A percentile compares a stretch with the other conserved stretches of the same genome.
phyloP scores from a whole-genome alignment of 2,329 filamentous ascomycete genomes.

The Claviceps sorghi region DNA sequence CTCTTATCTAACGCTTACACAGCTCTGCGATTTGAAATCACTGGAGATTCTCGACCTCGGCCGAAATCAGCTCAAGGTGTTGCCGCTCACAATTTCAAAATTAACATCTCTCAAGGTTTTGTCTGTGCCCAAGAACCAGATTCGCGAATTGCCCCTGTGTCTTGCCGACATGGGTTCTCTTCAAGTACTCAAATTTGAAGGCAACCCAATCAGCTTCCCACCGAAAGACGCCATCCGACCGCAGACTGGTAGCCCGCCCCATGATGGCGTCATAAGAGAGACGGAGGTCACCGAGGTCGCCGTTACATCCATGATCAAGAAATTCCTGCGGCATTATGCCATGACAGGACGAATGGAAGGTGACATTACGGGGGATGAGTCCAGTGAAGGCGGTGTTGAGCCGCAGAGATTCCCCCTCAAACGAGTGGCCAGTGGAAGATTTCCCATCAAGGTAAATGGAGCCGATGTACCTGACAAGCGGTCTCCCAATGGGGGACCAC shows the following conservation, averaged over 20 bases:
- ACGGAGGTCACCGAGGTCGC: constrained; percentile 48
- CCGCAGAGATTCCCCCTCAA: constrained; percentile 58
- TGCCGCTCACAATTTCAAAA: constrained; percentile 68
- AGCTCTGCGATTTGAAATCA: constrained; percentile 76
- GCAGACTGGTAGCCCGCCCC: constrained; percentile 38
- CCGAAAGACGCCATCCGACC: constrained; percentile 53
- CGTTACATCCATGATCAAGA: constrained; percentile 47
- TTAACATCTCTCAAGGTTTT: constrained; percentile 79
- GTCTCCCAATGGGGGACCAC: constrained; percentile 46
- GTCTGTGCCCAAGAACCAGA: constrained; percentile 73
- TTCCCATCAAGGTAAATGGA: constrained; percentile 59
- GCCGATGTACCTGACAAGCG: constrained; percentile 52
- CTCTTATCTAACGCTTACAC: constrained; percentile 12
- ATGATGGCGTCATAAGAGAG: constrained; percentile 38
- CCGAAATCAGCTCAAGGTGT: constrained; percentile 63
- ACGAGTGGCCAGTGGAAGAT: constrained; percentile 48
- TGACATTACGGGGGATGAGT: constrained; percentile 45
- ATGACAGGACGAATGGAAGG: constrained; percentile 37
- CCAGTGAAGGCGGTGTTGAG: constrained; percentile 56
- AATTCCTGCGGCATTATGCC: constrained; percentile 39
- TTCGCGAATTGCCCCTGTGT: constrained; percentile 69
- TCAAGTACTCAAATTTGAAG: constrained; percentile 77
- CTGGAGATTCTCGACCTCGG: constrained; percentile 89
- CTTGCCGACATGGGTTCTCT: constrained; percentile 81
- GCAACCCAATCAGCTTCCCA: constrained; percentile 73